Evolutionary conservation across 1,284 basidiomycete species (phyloP).

Genomic region (Ceratobasidium sp.): DNA sequence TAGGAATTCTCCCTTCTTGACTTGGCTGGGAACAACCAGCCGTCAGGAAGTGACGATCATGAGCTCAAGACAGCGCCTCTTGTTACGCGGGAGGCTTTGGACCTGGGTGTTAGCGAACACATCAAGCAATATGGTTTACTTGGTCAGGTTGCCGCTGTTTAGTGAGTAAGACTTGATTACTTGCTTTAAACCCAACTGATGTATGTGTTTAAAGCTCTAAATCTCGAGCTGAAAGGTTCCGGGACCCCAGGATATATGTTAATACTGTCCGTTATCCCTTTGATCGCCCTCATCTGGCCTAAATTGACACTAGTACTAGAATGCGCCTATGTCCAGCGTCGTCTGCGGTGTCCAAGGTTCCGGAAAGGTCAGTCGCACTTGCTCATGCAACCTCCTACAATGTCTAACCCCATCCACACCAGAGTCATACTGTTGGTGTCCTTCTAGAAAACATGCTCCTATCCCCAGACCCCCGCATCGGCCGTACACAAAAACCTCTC

Average conservation of each 20-base stretch:
- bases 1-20: conserved; percentile 39
- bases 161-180: conserved; percentile 47
- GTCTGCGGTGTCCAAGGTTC: conserved; percentile 71
- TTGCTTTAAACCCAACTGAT: neutral
- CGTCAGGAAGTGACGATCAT: conserved; percentile 47
- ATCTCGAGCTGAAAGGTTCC: conserved; percentile 40
- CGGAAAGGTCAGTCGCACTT: conserved; percentile 62
- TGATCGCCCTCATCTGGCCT: neutral
- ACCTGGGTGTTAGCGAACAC: conserved; percentile 43
- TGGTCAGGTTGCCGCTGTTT: conserved; percentile 50
- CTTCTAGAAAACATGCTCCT: conserved; percentile 75
- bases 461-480: conserved; percentile 60
- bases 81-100: conserved; percentile 52
- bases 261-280: conserved; percentile 51
- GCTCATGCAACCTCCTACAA: neutral
- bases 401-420: neutral
- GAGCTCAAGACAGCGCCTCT: conserved; percentile 54
- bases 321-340: conserved; percentile 67
- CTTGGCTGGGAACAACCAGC: conserved; percentile 16
- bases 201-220: conserved; percentile 42
- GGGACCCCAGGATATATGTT: conserved; percentile 52
- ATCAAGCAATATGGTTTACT: conserved; percentile 52
- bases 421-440: conserved; percentile 68
- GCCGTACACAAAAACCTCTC: conserved; percentile 63
- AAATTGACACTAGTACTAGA: conserved; percentile 54